These are phyloP conservation scores for Exophiala xenobiotica DNA, from an alignment of 2,329 filamentous ascomycete genomes.

Conservation along the genomic window DNA sequence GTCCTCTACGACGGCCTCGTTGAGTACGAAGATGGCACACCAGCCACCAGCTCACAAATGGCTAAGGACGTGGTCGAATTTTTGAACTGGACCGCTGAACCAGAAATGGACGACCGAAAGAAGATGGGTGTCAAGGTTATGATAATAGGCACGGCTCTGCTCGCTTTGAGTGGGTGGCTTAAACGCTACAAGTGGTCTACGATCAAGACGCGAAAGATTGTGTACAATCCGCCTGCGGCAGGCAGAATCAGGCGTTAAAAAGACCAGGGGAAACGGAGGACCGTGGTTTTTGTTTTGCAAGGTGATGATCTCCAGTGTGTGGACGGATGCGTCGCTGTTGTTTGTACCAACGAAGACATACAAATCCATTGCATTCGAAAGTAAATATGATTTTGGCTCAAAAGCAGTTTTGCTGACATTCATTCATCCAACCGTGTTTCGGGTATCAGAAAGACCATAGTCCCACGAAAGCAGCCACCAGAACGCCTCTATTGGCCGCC, in stretches of 20 bases:
- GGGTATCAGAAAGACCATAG: constrained; percentile 8
- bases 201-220: constrained; percentile 92
- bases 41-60: constrained; percentile 96
- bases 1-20: constrained; percentile 96
- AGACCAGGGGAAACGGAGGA: not conserved
- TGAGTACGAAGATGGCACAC: constrained; percentile 95
- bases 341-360: constrained; percentile 25
- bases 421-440: not conserved
- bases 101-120: constrained; percentile 99
- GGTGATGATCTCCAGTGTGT: not conserved
- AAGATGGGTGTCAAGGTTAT: constrained; percentile 99
- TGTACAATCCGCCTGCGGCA: constrained; percentile 62
- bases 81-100: constrained; percentile 98
- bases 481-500: too few species aligned
- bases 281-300: constrained; percentile 2
- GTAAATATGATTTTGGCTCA: not conserved
- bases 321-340: constrained; percentile 9
- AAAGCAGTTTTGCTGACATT: not conserved
- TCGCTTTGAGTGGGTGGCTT: constrained; percentile 89
- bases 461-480: too few species aligned
- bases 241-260: constrained; percentile 5
- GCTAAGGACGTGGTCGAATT: constrained; percentile 99
- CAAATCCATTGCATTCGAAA: constrained; percentile 14
- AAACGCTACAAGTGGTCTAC: constrained; percentile 99
- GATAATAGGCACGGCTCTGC: constrained; percentile 72